phyloP scores from a whole-genome alignment of 1,284 basidiomycete species.

The Cryptococcus floricola region DNA sequence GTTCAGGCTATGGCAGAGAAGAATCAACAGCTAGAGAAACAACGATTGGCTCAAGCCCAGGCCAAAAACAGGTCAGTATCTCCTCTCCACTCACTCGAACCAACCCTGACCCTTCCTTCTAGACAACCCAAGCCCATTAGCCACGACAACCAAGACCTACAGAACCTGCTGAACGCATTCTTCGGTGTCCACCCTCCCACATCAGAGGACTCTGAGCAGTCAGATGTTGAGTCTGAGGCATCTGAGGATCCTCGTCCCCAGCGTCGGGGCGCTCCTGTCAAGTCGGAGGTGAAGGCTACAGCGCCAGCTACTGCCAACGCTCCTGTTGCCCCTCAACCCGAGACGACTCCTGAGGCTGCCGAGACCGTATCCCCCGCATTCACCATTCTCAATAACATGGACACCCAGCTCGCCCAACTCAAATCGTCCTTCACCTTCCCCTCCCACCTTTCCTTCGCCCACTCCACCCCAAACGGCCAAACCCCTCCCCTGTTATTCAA shows the following conservation, averaged over 20 bases:
- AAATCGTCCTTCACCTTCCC: conserved; percentile 38
- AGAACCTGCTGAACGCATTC: conserved; percentile 21
- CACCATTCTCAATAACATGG: conserved; percentile 27
- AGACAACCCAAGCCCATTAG: neutral
- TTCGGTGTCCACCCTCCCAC: conserved; percentile 1
- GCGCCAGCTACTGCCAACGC: neutral
- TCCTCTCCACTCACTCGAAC: neutral
- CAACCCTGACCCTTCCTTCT: too few relatives aligned
- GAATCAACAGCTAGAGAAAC: conserved; percentile 71
- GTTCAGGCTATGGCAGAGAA: conserved; percentile 53
- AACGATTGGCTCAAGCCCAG: conserved; percentile 38
- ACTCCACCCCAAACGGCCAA: conserved; percentile 10
- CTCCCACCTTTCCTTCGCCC: conserved; percentile 29
- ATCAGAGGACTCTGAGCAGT: neutral
- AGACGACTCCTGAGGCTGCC: neutral
- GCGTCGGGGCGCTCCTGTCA: too few relatives aligned
- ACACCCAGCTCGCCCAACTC: conserved; percentile 24
- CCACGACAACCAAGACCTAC: conserved; percentile 25
- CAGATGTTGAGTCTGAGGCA: conserved; percentile 3
- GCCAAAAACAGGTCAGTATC: conserved; percentile 9
- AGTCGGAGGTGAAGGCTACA: too few relatives aligned
- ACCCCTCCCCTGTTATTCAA: conserved; percentile 47
- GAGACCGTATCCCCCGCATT: conserved; percentile 12
- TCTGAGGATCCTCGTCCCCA: too few relatives aligned
- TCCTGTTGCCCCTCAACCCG: neutral